Conservation (phyloP, 2,329 filamentous ascomycete species). For the Diaporthe caulivora region DNA sequence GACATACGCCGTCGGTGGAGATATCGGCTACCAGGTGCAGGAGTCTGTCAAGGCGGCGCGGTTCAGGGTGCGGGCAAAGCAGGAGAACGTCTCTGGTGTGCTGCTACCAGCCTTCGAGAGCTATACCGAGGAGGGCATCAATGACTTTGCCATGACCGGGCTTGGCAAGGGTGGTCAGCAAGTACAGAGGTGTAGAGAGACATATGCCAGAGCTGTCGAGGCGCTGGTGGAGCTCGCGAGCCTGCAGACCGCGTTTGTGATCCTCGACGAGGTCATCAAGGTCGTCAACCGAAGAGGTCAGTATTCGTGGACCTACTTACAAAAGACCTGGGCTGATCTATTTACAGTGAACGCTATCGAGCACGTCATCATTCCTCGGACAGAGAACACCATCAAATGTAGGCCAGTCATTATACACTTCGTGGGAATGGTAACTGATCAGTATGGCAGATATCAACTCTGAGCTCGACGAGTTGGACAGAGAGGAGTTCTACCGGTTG, state of each 20-base stretch:
- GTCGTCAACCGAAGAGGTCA: conserved; percentile 94
- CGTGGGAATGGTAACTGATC: not conserved
- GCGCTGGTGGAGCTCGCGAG: conserved; percentile 95
- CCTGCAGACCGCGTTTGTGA: conserved; percentile 97
- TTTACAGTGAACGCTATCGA: conserved; percentile 89
- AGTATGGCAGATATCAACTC: conserved; percentile 86
- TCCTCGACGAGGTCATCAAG: conserved; percentile 98
- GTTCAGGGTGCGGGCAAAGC: conserved; percentile 93
- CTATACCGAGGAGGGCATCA: conserved; percentile 87
- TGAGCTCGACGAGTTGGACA: conserved; percentile 95
- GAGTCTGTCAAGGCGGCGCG: conserved; percentile 94
- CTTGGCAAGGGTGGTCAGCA: conserved; percentile 97
- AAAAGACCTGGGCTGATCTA: conserved; percentile 48
- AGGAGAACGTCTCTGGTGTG: conserved; percentile 98
- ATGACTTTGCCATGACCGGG: conserved; percentile 96
- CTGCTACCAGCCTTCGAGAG: conserved; percentile 94
- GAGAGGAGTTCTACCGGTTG: conserved; percentile 97
- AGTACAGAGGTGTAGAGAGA: conserved; percentile 94
- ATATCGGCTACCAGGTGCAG: conserved; percentile 97
- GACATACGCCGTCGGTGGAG: conserved; percentile 94
- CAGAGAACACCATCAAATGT: conserved; percentile 99
- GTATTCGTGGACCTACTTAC: conserved; percentile 41
- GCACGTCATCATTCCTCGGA: conserved; percentile 96
- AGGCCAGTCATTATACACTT: conserved; percentile 46
- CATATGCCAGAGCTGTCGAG: conserved; percentile 95